Conservation (phyloP, 768 basidiomycete species). For the Termitomyces sp. region DNA sequence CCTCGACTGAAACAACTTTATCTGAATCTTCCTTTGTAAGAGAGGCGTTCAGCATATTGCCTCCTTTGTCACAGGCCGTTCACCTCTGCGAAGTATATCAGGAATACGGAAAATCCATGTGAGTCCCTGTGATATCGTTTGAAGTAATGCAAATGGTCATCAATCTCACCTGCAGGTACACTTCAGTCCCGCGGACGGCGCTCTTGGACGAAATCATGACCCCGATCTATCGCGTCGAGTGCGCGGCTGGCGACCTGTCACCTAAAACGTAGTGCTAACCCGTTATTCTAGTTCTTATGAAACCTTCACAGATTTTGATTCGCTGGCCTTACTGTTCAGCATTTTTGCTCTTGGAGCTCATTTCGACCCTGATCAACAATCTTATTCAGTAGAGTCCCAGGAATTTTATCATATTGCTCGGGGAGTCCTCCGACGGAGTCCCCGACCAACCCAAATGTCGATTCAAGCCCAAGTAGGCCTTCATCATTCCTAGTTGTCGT, state of each 20-base stretch:
- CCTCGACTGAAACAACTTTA: constrained; percentile 29
- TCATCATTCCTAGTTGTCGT: background rate
- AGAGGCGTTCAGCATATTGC: constrained; percentile 47
- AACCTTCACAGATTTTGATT: constrained; percentile 40
- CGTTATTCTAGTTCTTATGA: constrained; percentile 32
- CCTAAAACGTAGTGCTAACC: background rate
- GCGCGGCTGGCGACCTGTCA: background rate
- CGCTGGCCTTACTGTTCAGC: constrained; percentile 59
- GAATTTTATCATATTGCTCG: constrained; percentile 63
- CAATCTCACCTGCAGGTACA: constrained; percentile 39
- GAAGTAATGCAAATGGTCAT: background rate
- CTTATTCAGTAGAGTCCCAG: constrained; percentile 50
- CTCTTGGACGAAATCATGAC: constrained; percentile 55
- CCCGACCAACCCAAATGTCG: constrained; percentile 51
- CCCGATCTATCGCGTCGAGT: constrained; percentile 54
- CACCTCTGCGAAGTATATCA: constrained; percentile 63
- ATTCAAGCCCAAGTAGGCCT: constrained; percentile 54
- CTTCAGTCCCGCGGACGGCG: constrained; percentile 48
- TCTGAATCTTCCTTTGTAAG: constrained; percentile 32
- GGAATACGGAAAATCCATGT: constrained; percentile 59
- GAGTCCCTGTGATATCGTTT: constrained; percentile 16
- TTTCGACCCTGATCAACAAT: constrained; percentile 49
- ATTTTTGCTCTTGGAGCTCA: constrained; percentile 63
- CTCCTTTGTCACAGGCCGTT: constrained; percentile 55
- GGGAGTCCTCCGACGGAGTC: constrained; percentile 44